Evolutionary conservation across 2,329 filamentous ascomycete genomes (phyloP), one percentile per base, ranked within the genome.

Genomic region (Karstenula rhodostoma): DNA sequence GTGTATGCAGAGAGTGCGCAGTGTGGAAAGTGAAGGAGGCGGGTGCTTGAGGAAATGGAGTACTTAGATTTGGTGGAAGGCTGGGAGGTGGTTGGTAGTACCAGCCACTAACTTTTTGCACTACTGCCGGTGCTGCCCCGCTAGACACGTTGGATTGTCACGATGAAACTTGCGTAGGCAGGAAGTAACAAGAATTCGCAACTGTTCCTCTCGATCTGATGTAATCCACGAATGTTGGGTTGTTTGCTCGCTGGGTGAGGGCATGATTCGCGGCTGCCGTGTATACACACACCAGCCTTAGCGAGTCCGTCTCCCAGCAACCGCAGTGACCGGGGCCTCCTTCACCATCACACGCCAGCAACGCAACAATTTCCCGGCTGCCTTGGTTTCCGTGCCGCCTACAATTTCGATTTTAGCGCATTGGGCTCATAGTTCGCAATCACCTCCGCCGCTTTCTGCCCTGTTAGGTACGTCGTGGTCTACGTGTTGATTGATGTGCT

Each of bases 401-500:
- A 23, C 42, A 44, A 29, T 29, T 0, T n/a, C 23, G 44, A 17
- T 22, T 25, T 12, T 15, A 19, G 19, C 19, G 9, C 5, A 25
- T 47, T 17, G 23, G 17, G 27, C 12, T 15, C 2, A 53, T 77
- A 76, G 58, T 77, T 73, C 32, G 51, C 60, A 29, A 74, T 67
- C 50, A 77, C 52, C 63, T 65, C 73, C 73, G n/a, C 70, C 15
- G 73, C 73, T 60, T 72, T 72, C 63, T 76, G 68, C 13, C 73
- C 74, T 17, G 77, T 61, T 33, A 77, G 53, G 66, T 77, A 78
- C 10, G 74, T 74, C 27, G 72, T 77, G 2, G 71, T 46, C 64
- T 76, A 72, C 12, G 73, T 74, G 58, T 77, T 77, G 75, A 54
- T 77, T 77, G 51, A 62, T 68, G 37, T 15, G 87, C 74, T 40